These are phyloP conservation scores for Sicyos baderoa DNA, from an alignment of 306 rosid species.

Conservation along the genomic window DNA sequence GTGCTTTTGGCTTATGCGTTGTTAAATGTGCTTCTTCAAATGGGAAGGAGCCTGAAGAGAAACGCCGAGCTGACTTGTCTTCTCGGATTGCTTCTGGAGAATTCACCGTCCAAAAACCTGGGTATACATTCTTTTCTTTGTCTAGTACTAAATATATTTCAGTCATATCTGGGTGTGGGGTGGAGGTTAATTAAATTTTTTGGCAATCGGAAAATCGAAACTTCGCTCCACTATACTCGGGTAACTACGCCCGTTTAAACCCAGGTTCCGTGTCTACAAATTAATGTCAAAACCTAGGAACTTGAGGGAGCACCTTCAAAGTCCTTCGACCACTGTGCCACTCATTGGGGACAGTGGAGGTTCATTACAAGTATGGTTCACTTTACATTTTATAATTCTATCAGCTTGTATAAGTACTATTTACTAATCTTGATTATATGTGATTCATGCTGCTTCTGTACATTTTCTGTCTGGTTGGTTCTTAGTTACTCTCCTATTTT, in stretches of 20 bases:
- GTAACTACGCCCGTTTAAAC: too few relatives aligned
- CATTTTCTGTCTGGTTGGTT: neutral
- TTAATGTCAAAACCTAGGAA: too few relatives aligned
- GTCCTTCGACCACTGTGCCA: too few relatives aligned
- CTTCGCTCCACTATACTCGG: too few relatives aligned
- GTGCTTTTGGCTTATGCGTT: slow-evolving; percentile 26
- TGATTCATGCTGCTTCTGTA: neutral
- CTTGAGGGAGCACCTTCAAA: too few relatives aligned
- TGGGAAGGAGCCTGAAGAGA: slow-evolving; percentile 58
- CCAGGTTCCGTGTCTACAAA: too few relatives aligned
- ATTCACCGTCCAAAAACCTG: slow-evolving; percentile 56
- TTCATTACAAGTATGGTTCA: too few relatives aligned
- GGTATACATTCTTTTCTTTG: slow-evolving; percentile 34
- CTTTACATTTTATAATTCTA: neutral
- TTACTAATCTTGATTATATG: neutral
- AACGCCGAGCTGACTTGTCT: slow-evolving; percentile 56
- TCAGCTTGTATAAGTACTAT: neutral
- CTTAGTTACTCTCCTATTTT: too few relatives aligned
- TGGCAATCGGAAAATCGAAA: too few relatives aligned
- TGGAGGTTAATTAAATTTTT: too few relatives aligned
- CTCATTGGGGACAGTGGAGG: too few relatives aligned
- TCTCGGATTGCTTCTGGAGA: slow-evolving; percentile 74
- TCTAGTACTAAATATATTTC: too few relatives aligned
- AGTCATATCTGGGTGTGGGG: neutral
- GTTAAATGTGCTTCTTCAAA: slow-evolving; percentile 52